Base-by-base conservation (phyloP, 345 rosid species). In the Lumnitzera racemosa region DNA sequence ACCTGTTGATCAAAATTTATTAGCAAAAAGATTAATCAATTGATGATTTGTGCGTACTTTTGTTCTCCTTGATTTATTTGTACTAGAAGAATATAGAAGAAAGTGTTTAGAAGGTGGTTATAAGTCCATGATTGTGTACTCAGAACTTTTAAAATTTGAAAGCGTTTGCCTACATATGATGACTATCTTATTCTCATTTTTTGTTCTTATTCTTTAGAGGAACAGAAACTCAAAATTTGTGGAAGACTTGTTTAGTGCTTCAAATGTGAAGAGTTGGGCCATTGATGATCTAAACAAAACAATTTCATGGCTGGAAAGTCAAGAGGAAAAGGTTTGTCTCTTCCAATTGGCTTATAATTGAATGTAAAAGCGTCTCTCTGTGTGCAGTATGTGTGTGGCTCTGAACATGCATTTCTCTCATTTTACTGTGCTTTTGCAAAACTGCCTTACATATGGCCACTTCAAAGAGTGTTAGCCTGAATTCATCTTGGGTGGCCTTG, bases 281-380 rank as follows among this genome's bases (percentile, higher is more conserved):
- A 61, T 74, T 58, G 80, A 77, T 59, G 99, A 94, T 75, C 78
- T 90, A 54, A 72, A 61, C 59, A 80, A 59, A 73, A 90, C 97
- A 55, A 74, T 83, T 65, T 72, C 84, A 59, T 94, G 97, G 97
- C 74, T 94, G 27, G 86, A 83, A 66, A 79, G 83, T 73, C 96
- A 75, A 68, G 89, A 88, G 64, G 99, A 90, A 79, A 86, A 88
- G 79, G 99, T 84, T 68, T 68, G 71, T 55, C 47, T 14, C 55
- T 52, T 51, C 66, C 57, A 11, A 56, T 67, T 9, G 11, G 29
- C 25, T 64, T 25, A 14, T 48, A 51, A 17, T 29, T 51, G 58
- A 36, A 15, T 53, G 47, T 46, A 61, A 61, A 36, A 36, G 11
- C 11, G 4, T 36, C 43, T 36, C 43, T 36, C 1, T 36, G 43